Base-by-base conservation (phyloP, 1,284 basidiomycete species). In the Irpex rosettiformis region DNA sequence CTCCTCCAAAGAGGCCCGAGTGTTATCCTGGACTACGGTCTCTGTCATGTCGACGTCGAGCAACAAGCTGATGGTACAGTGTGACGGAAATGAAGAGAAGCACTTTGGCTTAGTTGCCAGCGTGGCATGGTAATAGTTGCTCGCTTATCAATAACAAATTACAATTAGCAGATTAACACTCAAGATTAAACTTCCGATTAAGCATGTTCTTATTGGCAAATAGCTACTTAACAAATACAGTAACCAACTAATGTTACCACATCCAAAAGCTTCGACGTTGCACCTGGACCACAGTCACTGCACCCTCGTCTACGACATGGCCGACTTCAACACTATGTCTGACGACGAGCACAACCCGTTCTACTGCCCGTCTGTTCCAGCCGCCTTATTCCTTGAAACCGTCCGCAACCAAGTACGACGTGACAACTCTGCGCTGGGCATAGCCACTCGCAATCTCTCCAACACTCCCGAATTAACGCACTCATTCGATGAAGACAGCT, bases 351-450 rank as follows among this genome's bases (percentile, higher is more conserved):
- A 63, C 10, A 70, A 70, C 48, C 69, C 69, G 13, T 63, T 66
- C 51, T 70, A 70, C 60, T 70, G 69, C 56, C 79, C 79, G 16
- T 64, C 72, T 33, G 62, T 80, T 6, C 66, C 77, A 58, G 77
- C 78, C n/a, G 65, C 70, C 51, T 64, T 70, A 18, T 82, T 76
- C 64, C 68, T 81, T 54, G 68, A 74, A 56, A 71, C 66, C 33
- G 64, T 78, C 24, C 72, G 69, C 40, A 61, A 59, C 11, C 67
- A 54, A 25, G 24, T 45, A 22, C 42, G 30, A n/a, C 28, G 22
- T 29, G 7, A 30, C 13, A 40, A 29, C 52, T 45, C 43, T 45
- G 43, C 21, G 43, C 30, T 37, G n/a, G 52, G 16, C 22, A 7
- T 49, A 22, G 47, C 54, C 21, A 53, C 49, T 21, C n/a, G 40